A percentile compares a stretch with the other conserved stretches of the same genome.
Conservation (phyloP, 139 green algal species). For the Tetradesmus obliquus region DNA sequence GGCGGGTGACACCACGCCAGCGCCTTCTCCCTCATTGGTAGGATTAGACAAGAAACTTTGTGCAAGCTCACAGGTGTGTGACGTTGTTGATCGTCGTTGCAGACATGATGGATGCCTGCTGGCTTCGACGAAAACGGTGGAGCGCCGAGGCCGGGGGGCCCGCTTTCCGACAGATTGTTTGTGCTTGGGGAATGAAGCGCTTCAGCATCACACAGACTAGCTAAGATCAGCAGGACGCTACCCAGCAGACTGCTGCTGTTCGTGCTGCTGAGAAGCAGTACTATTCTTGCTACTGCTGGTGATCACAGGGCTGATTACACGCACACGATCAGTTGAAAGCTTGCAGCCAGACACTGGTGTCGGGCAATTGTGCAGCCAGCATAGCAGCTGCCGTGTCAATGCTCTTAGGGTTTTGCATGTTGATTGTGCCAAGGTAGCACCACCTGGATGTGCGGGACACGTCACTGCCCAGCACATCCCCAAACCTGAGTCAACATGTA, state of each 20-base stretch:
- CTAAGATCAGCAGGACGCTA: neutral
- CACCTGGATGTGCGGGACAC: too few species aligned
- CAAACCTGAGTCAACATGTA: too few species aligned
- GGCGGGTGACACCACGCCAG: neutral
- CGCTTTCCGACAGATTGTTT: neutral
- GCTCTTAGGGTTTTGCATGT: too few species aligned
- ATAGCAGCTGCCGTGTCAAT: too few species aligned
- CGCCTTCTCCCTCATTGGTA: too few species aligned
- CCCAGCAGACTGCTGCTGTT: neutral
- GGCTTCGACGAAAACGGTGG: neutral
- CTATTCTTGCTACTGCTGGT: neutral
- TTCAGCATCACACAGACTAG: neutral
- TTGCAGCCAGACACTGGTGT: neutral
- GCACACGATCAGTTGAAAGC: too few species aligned
- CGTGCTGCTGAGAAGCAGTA: neutral
- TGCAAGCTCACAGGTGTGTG: constrained; percentile 20
- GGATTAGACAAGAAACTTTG: too few species aligned
- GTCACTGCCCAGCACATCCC: too few species aligned
- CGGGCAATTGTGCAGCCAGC: too few species aligned
- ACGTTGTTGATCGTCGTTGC: neutral
- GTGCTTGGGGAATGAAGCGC: neutral
- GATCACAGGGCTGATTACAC: neutral
- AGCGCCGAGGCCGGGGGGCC: neutral
- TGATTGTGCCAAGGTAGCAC: too few species aligned
- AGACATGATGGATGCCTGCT: neutral